These are phyloP conservation scores for Cyberlindnera subsufficiens DNA, from an alignment of 805 yeast genomes.

Conservation along the genomic window DNA sequence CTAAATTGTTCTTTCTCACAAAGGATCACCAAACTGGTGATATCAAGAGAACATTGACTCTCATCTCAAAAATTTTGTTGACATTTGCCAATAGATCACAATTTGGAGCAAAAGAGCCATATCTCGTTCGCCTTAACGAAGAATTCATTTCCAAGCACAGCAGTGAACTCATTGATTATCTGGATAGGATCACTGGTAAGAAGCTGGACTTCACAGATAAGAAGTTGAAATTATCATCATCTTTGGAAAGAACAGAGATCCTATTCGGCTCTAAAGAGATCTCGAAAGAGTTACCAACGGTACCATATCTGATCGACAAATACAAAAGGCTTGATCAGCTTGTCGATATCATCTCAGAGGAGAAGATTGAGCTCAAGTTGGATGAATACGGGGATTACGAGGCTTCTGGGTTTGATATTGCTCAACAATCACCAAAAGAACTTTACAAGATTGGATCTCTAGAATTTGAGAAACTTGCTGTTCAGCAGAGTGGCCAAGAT, in stretches of 20 bases:
- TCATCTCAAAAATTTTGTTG: slow-evolving; percentile 74
- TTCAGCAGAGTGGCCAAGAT: slow-evolving; percentile 1
- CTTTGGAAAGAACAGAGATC: slow-evolving; percentile 48
- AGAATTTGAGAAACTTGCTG: slow-evolving; percentile 28
- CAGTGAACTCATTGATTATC: slow-evolving; percentile 57
- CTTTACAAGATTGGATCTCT: slow-evolving; percentile 26
- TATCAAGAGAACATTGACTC: slow-evolving; percentile 71
- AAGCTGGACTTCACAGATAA: slow-evolving; percentile 61
- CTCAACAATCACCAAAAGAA: slow-evolving; percentile 6
- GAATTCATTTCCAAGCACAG: slow-evolving; percentile 53
- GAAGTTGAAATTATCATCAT: slow-evolving; percentile 48
- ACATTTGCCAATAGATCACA: slow-evolving; percentile 71
- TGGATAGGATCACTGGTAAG: slow-evolving; percentile 65
- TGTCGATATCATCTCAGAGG: slow-evolving; percentile 36
- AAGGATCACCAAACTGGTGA: slow-evolving; percentile 64
- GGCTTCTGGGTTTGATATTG: slow-evolving; percentile 2
- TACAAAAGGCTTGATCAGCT: slow-evolving; percentile 55
- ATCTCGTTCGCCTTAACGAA: slow-evolving; percentile 60
- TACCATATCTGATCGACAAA: slow-evolving; percentile 65
- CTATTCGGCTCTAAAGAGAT: slow-evolving; percentile 46
- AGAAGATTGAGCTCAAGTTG: slow-evolving; percentile 5
- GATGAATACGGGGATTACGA: slow-evolving; percentile 17
- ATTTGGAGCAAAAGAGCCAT: slow-evolving; percentile 83
- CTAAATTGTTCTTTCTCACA: slow-evolving; percentile 74
- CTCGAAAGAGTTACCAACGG: slow-evolving; percentile 56